Base-by-base conservation (phyloP, 352 stramenopile genomes). In the Pythium phragmiticola region DNA sequence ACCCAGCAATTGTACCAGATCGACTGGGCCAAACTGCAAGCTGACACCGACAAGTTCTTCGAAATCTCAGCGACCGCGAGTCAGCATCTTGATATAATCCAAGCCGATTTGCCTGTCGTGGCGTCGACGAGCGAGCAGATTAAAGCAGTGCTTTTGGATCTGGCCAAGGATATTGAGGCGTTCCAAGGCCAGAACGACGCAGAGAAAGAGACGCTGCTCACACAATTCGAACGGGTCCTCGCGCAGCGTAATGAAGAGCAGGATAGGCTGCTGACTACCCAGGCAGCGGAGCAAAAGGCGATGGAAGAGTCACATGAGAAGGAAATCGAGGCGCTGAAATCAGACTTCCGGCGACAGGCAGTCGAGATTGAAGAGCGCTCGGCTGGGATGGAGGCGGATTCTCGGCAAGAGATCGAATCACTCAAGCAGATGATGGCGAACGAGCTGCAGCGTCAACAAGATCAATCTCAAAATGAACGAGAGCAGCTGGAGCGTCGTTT, bases 11-110 rank as follows among this genome's bases (percentile, higher is more conserved):
- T 75, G 19, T 89, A 87, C 64, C 60, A 53, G 19, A 55, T 92
- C 21, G 76, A 92, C 37, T 64, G 89, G 47, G 63, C 82, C 16
- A 55, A 65, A 13, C 69, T 91, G 5, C 45, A 59, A 16, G 56
- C 73, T 1, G 74, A 75, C 30, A 81, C 79, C 36, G 66, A 76
- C 52, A 89, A 85, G 55, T 89, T 89, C 49, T 50, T 91, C 7
- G 80, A 89, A 57, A 85, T 91, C 51, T 66, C 78, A 1, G 57
- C 42, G 5, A 80, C 78, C 4, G 80, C 82, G 26, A 68, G 48
- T 16, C 75, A 87, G 45, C 80, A 91, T 49, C 17, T 88, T 17
- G 80, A 89, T 0, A 37, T 63, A 16, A 66, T 91, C 12, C 72
- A 87, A n/a, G 68, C 57, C 30, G 76, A 86, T 5, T 51, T 90